Evolutionary conservation across 108 stramenopile genomes (phyloP), one percentile per base, ranked within the genome.

Genomic region (Conticribra guillardii): DNA sequence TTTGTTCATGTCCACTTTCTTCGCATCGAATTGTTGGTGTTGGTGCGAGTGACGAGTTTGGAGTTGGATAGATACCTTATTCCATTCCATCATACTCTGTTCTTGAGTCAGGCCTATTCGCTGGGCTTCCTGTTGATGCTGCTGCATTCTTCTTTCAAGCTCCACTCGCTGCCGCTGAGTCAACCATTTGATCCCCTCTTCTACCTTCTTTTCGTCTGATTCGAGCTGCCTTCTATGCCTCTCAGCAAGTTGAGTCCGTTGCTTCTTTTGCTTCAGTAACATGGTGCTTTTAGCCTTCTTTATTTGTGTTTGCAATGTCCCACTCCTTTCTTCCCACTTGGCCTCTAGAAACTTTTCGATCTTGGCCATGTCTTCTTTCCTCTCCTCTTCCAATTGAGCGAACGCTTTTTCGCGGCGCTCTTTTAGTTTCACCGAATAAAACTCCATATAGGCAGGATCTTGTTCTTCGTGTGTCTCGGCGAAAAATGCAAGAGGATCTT

Each of bases 401-500:
- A 87, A 45, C 44, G 82, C 67, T 24, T 21, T 34, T 23, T 76
- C 45, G 11, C 80, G 37, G 28, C 33, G 26, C 33, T 80, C 58
- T 49, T 69, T 61, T 24, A 23, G 27, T 32, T 57, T 60, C 17
- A 54, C 33, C 19, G 64, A 46, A 18, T 41, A 11, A 19, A 64
- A 61, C n/a, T 51, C 47, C 0, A 51, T 28, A 46, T 46, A 74
- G 16, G 55, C 54, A 16, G 75, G 82, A 54, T 88, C 84, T 67
- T 91, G 85, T 22, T 83, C 86, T 62, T 90, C 89, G 64, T 90
- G 86, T 18, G 86, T 84, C 34, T 80, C 69, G 5, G 71, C 67
- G 65, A 80, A 90, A 37, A 90, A 90, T 41, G 32, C 28, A 22
- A 89, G 74, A 21, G 82, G 81, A 58, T 85, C 84, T 55, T 85